Percentiles rank a stretch among this genome's conserved stretches.
Evolutionary conservation across 371 early-diverging fungal species (phyloP).

Genomic region (Mucor piriformis): DNA sequence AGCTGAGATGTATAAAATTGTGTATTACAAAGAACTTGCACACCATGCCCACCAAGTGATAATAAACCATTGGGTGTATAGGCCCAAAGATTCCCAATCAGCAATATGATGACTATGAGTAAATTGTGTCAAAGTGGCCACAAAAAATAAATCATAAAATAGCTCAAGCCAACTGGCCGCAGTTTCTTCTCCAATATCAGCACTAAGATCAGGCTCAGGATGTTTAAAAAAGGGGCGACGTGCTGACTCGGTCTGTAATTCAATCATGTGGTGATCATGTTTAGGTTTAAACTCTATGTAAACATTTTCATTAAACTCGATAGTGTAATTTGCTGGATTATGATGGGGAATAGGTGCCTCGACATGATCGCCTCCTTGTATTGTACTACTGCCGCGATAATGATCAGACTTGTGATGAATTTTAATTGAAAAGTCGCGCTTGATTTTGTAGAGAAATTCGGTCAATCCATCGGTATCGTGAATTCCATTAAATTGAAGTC

Average conservation of each 20-base stretch:
- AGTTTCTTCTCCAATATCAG: constrained; percentile 55
- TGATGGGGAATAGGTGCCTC: constrained; percentile 20
- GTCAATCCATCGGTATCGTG: constrained; percentile 57
- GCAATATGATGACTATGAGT: constrained; percentile 62
- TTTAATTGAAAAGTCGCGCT: constrained; percentile 59
- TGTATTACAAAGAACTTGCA: constrained; percentile 53
- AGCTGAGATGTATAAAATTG: no score
- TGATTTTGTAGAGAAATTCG: constrained; percentile 55
- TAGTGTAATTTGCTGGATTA: constrained; percentile 33
- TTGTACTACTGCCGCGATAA: constrained; percentile 4
- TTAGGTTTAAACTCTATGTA: constrained; percentile 52
- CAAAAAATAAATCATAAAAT: constrained; percentile 63
- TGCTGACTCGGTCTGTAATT: constrained; percentile 28
- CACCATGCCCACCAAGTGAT: constrained; percentile 67
- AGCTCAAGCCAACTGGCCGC: constrained; percentile 58
- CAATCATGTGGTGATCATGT: constrained; percentile 19
- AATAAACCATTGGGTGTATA: constrained; percentile 60
- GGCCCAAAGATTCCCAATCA: constrained; percentile 54
- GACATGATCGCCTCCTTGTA: constrained; percentile 8
- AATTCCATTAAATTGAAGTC: constrained; percentile 53
- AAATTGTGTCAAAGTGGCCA: constrained; percentile 62
- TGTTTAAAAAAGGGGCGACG: constrained; percentile 52
- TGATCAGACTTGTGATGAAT: constrained; percentile 48
- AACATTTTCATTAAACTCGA: constrained; percentile 47
- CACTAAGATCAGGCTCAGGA: constrained; percentile 54